Percentiles rank a stretch among this genome's conserved stretches.
phyloP scores from a whole-genome alignment of 169 alveolate species.

The Plasmodium fragile region DNA sequence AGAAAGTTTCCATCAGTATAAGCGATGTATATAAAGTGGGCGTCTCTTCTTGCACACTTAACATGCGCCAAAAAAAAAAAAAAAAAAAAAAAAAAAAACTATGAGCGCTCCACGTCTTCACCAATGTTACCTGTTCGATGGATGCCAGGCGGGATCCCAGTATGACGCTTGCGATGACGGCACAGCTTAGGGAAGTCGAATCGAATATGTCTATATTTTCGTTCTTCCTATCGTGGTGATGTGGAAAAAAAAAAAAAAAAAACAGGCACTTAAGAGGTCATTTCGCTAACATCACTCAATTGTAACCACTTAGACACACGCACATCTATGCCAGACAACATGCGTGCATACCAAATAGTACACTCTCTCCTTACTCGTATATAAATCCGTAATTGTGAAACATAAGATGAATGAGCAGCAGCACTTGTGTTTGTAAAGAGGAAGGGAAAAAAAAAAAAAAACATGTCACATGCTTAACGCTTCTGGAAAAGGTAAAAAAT shows the following conservation, averaged over 20 bases:
- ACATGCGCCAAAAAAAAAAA: neutral
- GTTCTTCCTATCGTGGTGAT: conserved; percentile 27
- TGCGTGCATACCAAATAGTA: neutral
- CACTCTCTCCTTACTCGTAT: conserved; percentile 35
- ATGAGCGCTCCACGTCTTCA: neutral
- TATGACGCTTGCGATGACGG: conserved; percentile 72
- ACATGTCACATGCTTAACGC: conserved; percentile 5
- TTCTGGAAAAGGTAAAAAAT: neutral
- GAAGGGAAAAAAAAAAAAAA: conserved; percentile 1
- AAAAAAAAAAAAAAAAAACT: neutral
- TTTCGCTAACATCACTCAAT: neutral
- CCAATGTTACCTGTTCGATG: conserved; percentile 26
- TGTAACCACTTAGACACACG: neutral
- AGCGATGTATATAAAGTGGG: neutral
- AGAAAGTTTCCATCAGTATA: conserved; percentile 1
- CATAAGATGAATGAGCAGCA: conserved; percentile 55
- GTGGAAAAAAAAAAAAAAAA: neutral
- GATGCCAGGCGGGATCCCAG: conserved; percentile 69
- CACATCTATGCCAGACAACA: neutral
- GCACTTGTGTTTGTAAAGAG: conserved; percentile 16
- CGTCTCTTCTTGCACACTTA: neutral
- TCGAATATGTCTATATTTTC: conserved; percentile 71
- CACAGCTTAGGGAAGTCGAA: conserved; percentile 72
- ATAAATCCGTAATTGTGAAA: conserved; percentile 68
- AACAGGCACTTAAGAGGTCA: neutral